Conservation (phyloP, 2,329 filamentous ascomycete species). For the Fusarium armeniacum region DNA sequence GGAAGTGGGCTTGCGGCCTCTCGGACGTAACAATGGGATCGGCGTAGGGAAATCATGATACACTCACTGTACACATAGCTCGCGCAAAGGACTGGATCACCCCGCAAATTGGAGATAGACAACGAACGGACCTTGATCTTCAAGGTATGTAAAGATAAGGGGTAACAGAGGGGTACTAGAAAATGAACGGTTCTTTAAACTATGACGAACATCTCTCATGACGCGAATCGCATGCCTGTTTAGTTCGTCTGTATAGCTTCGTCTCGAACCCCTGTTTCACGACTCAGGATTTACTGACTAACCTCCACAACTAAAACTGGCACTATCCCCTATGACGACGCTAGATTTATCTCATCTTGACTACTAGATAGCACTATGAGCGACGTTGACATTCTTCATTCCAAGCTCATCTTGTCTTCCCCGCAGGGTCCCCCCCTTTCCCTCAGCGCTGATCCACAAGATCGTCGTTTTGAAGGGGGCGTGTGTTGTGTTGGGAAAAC, state of each 20-base stretch:
- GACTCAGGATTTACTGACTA: background rate
- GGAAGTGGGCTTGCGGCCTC: conserved; percentile 28
- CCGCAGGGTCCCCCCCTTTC: conserved; percentile 30
- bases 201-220: conserved; percentile 13
- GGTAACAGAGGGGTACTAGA: conserved; percentile 11
- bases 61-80: conserved; percentile 44
- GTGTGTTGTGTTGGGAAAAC: conserved; percentile 7
- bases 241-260: conserved; percentile 9
- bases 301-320: conserved; percentile 19
- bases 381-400: conserved; percentile 11
- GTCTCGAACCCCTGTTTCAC: conserved; percentile 17
- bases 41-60: conserved; percentile 43
- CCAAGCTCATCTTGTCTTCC: conserved; percentile 28
- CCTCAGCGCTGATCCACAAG: conserved; percentile 18
- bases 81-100: conserved; percentile 27
- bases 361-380: conserved; percentile 1
- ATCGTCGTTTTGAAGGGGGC: conserved; percentile 24
- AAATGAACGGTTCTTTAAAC: conserved; percentile 23
- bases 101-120: conserved; percentile 17
- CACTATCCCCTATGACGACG: conserved; percentile 18
- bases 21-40: conserved; percentile 29
- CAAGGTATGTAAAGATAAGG: background rate
- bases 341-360: background rate
- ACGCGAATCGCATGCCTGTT: conserved; percentile 5
- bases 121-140: conserved; percentile 1